Conservation (phyloP, 2,329 filamentous ascomycete genomes). For the Gnomoniopsis sp. region DNA sequence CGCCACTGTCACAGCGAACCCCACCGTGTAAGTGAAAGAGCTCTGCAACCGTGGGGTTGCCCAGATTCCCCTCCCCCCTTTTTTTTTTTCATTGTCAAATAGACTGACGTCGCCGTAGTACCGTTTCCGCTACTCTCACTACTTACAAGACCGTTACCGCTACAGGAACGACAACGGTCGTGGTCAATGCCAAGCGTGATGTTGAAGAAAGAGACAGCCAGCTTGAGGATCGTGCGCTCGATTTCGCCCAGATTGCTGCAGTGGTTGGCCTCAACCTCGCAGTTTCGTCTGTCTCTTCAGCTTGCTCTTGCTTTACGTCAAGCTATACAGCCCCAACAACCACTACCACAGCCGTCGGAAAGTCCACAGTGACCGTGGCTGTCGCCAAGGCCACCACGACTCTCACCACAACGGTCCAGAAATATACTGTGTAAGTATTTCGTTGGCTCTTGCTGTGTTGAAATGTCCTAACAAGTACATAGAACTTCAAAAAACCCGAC, state of each 20-base stretch:
- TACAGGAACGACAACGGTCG: conserved; percentile 1
- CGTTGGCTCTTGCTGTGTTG: neutral
- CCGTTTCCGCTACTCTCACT: neutral
- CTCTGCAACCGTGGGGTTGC: neutral
- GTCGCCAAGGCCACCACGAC: neutral
- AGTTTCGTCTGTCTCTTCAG: neutral
- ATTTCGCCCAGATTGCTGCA: conserved; percentile 3
- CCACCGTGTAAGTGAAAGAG: neutral
- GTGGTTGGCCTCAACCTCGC: neutral
- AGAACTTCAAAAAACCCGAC: conserved; percentile 3
- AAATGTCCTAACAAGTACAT: neutral
- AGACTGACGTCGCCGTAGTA: neutral
- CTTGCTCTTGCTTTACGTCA: conserved; percentile 6
- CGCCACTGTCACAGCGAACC: neutral
- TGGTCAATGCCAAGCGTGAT: conserved; percentile 5
- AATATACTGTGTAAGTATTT: neutral
- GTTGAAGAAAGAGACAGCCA: neutral
- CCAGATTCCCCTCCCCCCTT: neutral
- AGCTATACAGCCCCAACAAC: neutral
- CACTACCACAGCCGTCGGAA: neutral
- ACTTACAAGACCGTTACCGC: conserved; percentile 4
- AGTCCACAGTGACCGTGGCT: conserved; percentile 1
- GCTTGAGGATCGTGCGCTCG: conserved; percentile 3
- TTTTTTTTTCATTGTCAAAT: too few species aligned
- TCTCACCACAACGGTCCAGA: neutral